A percentile compares a stretch with the other conserved stretches of the same genome.
Evolutionary conservation across 2,329 filamentous ascomycete genomes (phyloP).

Genomic region (Acrocalymma vagum): DNA sequence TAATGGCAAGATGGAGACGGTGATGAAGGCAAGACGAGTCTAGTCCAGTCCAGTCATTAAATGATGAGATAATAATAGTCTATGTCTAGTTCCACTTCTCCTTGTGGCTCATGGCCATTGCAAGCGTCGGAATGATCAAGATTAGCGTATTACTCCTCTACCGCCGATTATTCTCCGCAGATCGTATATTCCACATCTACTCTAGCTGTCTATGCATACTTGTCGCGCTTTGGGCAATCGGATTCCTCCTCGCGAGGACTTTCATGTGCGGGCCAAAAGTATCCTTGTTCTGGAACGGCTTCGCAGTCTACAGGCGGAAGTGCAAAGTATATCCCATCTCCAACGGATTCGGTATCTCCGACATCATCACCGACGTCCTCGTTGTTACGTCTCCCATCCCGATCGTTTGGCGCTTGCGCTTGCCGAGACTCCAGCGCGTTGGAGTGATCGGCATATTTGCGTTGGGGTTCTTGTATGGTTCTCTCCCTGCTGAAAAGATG

Average conservation of each 20-base stretch:
- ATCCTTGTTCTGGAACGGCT: neutral
- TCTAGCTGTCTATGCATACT: neutral
- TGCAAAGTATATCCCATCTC: no score
- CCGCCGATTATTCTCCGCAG: conserved; percentile 4
- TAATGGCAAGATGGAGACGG: neutral
- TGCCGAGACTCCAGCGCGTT: conserved; percentile 1
- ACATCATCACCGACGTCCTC: conserved; percentile 6
- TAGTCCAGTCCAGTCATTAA: no score
- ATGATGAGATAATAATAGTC: no score
- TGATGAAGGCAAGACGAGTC: neutral
- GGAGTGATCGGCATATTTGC: conserved; percentile 3
- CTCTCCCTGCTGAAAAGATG: no score
- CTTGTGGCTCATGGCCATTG: conserved; percentile 6
- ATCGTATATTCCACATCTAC: conserved; percentile 1
- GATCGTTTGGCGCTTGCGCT: conserved; percentile 5
- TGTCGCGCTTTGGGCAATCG: neutral
- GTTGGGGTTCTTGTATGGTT: conserved; percentile 7
- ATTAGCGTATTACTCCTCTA: conserved; percentile 8
- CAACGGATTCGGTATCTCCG: conserved; percentile 6
- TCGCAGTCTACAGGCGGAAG: no score
- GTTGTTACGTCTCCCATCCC: conserved; percentile 7
- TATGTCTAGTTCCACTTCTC: conserved; percentile 5
- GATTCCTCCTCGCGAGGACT: conserved; percentile 4
- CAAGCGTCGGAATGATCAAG: conserved; percentile 5
- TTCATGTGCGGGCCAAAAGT: conserved; percentile 1